Base-by-base conservation (phyloP, 805 yeast genomes). In the Candida glaebosa region DNA sequence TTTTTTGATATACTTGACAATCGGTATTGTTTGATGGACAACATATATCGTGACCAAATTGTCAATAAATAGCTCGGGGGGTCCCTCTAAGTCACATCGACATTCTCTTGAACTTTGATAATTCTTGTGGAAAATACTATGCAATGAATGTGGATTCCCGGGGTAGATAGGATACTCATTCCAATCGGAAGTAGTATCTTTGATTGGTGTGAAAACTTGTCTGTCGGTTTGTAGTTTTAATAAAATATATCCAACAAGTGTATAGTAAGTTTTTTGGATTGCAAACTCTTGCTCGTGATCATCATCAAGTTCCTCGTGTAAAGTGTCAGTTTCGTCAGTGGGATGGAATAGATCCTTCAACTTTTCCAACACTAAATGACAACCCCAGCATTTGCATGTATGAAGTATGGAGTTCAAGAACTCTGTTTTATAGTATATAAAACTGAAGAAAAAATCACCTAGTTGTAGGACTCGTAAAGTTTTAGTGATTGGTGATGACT, bases 361-460 rank as follows among this genome's bases (percentile, higher is more conserved):
- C 39, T 41, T 49, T 12, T 50, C 51, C 42, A 65, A 50, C 3
- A 61, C 59, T 18, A 45, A 17, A n/a, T 53, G 53, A 43, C 71
- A 65, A 6, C 71, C 71, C 53, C 55, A 47, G 41, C 71, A 65
- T 40, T 46, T 49, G 43, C 71, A 65, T 10, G 69, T 62, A 47
- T 65, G 69, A 22, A 65, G 45, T 17, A 64, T 52, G 7, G 62
- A 55, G 44, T 59, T 58, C 46, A 53, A 58, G 39, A 65, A 65
- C 40, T 58, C 61, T 9, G 69, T 67, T 40, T 63, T 61, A 41
- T 65, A 65, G 49, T 62, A 65, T 17, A 65, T 50, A 47, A 64
- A 65, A 5, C 67, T 59, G 4, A 67, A 63, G 30, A 65, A 50
- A 37, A 65, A 64, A 44, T 65, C 70, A 4, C 65, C 64, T 14